Conservation (phyloP, 2,329 filamentous ascomycete species). For the Chaetothyriales sp. region DNA sequence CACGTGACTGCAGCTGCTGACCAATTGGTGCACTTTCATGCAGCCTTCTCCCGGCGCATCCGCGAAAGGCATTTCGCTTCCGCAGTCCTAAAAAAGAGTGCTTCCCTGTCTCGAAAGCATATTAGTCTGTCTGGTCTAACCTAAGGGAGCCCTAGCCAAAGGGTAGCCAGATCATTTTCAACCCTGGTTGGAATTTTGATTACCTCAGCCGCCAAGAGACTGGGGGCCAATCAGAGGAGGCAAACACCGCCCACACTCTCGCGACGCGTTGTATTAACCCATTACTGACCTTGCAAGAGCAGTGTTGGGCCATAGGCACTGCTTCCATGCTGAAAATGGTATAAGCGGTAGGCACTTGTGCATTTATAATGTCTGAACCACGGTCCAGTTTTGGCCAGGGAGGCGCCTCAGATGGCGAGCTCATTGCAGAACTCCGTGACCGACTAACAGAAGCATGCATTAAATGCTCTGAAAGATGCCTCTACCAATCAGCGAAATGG, state of each 20-base stretch:
- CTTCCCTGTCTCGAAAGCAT: too few relatives aligned
- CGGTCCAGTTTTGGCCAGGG: conserved; percentile 10
- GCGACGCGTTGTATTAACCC: neutral
- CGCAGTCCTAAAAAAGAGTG: too few relatives aligned
- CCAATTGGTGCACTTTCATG: neutral
- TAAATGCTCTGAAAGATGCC: conserved; percentile 83
- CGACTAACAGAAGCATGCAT: conserved; percentile 47
- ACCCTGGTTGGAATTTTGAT: neutral
- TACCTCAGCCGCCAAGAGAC: neutral
- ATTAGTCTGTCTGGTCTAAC: too few relatives aligned
- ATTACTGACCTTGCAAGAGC: neutral
- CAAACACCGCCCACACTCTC: neutral
- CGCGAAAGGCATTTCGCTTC: too few relatives aligned
- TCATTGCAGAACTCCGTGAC: conserved; percentile 15
- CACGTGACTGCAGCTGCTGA: neutral
- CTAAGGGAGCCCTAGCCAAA: too few relatives aligned
- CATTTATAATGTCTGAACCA: neutral
- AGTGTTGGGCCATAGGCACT: neutral
- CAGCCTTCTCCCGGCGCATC: too few relatives aligned
- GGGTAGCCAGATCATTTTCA: neutral
- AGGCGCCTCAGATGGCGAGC: conserved; percentile 10
- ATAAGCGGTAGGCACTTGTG: neutral
- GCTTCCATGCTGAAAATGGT: neutral
- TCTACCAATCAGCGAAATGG: conserved; percentile 97
- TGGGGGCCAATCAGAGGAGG: neutral